Percentiles rank a stretch among this genome's conserved stretches.
Conservation (phyloP, 371 early-diverging fungal species). For the Mucor mucedo region DNA sequence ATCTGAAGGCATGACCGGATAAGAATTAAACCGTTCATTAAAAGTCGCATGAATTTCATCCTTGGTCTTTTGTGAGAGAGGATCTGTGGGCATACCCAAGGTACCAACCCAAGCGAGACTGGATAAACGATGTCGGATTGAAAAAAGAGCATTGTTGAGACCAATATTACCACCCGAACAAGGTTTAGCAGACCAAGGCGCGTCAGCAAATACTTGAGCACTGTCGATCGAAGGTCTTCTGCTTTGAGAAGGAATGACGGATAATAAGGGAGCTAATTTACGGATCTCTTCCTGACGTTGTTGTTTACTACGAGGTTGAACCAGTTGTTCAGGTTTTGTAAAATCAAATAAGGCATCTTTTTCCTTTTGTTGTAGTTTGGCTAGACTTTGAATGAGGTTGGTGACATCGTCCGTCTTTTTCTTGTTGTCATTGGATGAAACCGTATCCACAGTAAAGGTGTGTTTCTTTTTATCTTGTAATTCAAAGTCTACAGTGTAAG, state of each 20-base stretch:
- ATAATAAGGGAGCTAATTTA: slow-evolving; percentile 26
- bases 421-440: not conserved
- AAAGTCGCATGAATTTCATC: slow-evolving; percentile 65
- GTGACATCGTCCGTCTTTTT: slow-evolving; percentile 6
- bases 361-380: slow-evolving; percentile 35
- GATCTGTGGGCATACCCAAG: slow-evolving; percentile 75
- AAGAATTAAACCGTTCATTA: slow-evolving; percentile 61
- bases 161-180: slow-evolving; percentile 87
- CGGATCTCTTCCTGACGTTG: slow-evolving; percentile 37
- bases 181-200: slow-evolving; percentile 72
- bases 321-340: slow-evolving; percentile 30
- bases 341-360: slow-evolving; percentile 39
- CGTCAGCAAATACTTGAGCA: slow-evolving; percentile 54
- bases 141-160: slow-evolving; percentile 84
- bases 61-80: slow-evolving; percentile 62
- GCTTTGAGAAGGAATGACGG: slow-evolving; percentile 17
- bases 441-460: not conserved
- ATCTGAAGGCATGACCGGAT: slow-evolving; percentile 89
- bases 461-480: slow-evolving; percentile 25
- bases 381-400: slow-evolving; percentile 46
- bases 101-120: slow-evolving; percentile 79
- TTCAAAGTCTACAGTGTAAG: slow-evolving; percentile 69
- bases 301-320: slow-evolving; percentile 46
- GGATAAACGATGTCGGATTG: slow-evolving; percentile 59
- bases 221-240: slow-evolving; percentile 48